These are phyloP conservation scores for Vanderwaltozyma yarrowii DNA, from an alignment of 805 yeast species.

Conservation along the genomic window DNA sequence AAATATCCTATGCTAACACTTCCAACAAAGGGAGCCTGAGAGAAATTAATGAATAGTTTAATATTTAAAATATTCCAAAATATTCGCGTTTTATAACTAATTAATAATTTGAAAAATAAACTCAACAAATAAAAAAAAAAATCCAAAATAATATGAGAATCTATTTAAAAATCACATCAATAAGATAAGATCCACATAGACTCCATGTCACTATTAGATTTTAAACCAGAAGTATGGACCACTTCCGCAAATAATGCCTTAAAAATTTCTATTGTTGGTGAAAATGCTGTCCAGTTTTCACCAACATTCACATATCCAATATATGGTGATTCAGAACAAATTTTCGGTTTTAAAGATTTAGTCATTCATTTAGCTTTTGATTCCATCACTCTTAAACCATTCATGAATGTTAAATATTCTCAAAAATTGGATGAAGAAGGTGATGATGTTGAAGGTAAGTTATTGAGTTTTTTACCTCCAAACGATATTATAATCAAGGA, in stretches of 20 bases:
- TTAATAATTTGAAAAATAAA: too few relatives aligned
- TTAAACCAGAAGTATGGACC: conserved; percentile 68
- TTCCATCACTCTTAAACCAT: conserved; percentile 61
- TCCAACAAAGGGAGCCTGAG: too few relatives aligned
- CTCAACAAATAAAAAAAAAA: too few relatives aligned
- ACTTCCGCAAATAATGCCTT: conserved; percentile 59
- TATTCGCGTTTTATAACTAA: too few relatives aligned
- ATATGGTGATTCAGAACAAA: conserved; percentile 82
- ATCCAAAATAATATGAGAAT: neutral
- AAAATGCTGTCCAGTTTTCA: conserved; percentile 48
- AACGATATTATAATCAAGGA: conserved; percentile 48
- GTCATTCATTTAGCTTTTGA: conserved; percentile 63
- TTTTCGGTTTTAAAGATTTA: conserved; percentile 73
- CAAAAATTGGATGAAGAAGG: conserved; percentile 43
- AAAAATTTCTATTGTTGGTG: conserved; percentile 48
- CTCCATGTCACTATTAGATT: conserved; percentile 22
- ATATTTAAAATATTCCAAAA: too few relatives aligned
- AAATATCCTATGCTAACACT: too few relatives aligned
- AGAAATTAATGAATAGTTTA: too few relatives aligned
- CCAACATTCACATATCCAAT: conserved; percentile 89
- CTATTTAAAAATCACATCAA: conserved; percentile 32
- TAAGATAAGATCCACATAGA: conserved; percentile 41
- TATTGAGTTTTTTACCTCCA: conserved; percentile 51
- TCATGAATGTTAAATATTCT: conserved; percentile 48
- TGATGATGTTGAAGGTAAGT: conserved; percentile 46